Conservation (phyloP, 169 alveolate genomes). For the Plasmodium fragile region DNA sequence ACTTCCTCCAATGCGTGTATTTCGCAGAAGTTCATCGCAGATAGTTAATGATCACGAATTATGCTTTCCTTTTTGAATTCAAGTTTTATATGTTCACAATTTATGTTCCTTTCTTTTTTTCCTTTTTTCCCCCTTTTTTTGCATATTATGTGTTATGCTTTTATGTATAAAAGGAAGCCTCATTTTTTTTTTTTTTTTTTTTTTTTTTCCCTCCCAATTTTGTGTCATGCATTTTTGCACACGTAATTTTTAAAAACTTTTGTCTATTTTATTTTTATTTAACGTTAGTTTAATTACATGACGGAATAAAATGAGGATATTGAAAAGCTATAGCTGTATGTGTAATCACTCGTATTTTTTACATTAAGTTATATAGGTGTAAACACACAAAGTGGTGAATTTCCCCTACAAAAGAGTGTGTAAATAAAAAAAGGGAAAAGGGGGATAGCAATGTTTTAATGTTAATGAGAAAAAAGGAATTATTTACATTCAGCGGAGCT, state of each 20-base stretch:
- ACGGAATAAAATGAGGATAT: background rate
- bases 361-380: background rate
- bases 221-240: constrained; percentile 24
- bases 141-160: background rate
- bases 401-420: background rate
- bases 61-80: background rate
- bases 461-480: background rate
- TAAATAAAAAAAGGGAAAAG: background rate
- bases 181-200: background rate
- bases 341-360: background rate
- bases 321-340: background rate
- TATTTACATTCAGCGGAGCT: background rate
- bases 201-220: constrained; percentile 5
- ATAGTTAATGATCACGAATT: background rate
- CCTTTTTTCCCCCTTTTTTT: background rate
- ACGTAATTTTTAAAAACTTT: constrained; percentile 1
- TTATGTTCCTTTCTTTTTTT: background rate
- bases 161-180: background rate
- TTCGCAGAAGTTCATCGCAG: background rate
- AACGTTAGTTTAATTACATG: background rate
- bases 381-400: background rate
- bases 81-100: background rate
- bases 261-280: constrained; percentile 21
- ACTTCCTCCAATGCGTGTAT: background rate
- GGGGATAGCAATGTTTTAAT: background rate